Evolutionary conservation across 2,329 filamentous ascomycete species (phyloP).

Genomic region (Pseudogymnoascus sp.): DNA sequence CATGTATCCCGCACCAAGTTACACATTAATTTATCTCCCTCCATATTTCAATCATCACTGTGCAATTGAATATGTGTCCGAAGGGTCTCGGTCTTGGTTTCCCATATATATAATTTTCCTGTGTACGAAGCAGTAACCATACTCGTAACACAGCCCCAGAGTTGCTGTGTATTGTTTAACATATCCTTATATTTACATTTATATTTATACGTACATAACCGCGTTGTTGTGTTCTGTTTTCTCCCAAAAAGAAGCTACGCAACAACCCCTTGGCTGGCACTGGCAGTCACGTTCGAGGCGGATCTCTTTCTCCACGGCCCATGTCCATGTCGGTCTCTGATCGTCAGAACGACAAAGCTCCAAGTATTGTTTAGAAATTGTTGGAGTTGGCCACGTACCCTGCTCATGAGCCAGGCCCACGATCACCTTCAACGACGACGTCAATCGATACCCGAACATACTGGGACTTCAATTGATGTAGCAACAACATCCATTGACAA

Average conservation of each 20-base stretch:
- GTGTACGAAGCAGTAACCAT: background rate
- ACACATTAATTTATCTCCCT: conserved; percentile 2
- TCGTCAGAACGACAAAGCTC: conserved; percentile 4
- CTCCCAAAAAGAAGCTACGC: background rate
- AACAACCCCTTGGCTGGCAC: background rate
- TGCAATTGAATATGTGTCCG: conserved; percentile 5
- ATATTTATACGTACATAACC: background rate
- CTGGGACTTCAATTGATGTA: background rate
- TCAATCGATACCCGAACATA: background rate
- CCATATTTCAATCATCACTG: background rate
- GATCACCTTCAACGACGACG: background rate
- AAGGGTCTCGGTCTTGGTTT: background rate
- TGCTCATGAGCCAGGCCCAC: background rate
- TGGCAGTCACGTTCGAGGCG: conserved; percentile 4
- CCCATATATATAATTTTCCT: background rate
- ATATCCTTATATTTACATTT: background rate
- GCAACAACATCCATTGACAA: background rate
- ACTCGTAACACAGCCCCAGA: background rate
- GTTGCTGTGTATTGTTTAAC: background rate
- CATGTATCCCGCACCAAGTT: background rate
- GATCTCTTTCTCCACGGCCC: conserved; percentile 1
- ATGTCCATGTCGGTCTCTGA: conserved; percentile 3
- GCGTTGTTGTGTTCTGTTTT: background rate
- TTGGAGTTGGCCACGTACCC: conserved; percentile 5
- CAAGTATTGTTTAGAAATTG: conserved; percentile 6